phyloP scores from a whole-genome alignment of 192 early-diverging fungal genomes.

The Pilaira anomala region DNA sequence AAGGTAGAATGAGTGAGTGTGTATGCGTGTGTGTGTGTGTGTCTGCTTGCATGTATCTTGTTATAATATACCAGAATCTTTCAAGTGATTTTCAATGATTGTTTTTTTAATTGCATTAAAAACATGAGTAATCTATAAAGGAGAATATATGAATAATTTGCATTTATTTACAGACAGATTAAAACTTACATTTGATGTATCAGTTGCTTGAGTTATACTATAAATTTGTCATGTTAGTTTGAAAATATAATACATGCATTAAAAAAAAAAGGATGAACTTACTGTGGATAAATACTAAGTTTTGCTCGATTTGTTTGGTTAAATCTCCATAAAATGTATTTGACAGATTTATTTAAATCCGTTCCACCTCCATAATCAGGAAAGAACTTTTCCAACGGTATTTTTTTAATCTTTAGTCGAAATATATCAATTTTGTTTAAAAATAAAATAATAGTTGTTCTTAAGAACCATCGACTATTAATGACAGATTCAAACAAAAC shows the following conservation, averaged over 20 bases:
- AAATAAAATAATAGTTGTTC: constrained; percentile 81
- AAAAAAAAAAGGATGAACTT: constrained; percentile 23
- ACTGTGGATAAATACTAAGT: constrained; percentile 82
- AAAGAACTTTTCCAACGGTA: constrained; percentile 73
- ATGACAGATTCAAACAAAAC: constrained; percentile 83
- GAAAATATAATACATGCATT: background rate
- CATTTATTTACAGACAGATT: background rate
- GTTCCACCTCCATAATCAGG: constrained; percentile 74
- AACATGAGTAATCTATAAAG: constrained; percentile 62
- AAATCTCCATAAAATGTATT: constrained; percentile 87
- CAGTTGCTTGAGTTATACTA: constrained; percentile 86
- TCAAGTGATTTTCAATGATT: constrained; percentile 79
- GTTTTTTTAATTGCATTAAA: constrained; percentile 91
- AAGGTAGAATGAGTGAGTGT: background rate
- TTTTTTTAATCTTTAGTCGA: constrained; percentile 63
- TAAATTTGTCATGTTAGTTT: background rate
- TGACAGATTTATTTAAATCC: constrained; percentile 77
- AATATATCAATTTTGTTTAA: constrained; percentile 88
- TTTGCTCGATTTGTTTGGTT: constrained; percentile 81
- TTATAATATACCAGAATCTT: constrained; percentile 68
- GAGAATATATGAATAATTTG: background rate
- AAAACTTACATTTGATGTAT: constrained; percentile 75
- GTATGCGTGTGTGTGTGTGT: background rate
- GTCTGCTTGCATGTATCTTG: too few relatives aligned
- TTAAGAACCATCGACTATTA: constrained; percentile 80